Base-by-base conservation (phyloP, 2,329 filamentous ascomycete species). In the Epichloe baconii region DNA sequence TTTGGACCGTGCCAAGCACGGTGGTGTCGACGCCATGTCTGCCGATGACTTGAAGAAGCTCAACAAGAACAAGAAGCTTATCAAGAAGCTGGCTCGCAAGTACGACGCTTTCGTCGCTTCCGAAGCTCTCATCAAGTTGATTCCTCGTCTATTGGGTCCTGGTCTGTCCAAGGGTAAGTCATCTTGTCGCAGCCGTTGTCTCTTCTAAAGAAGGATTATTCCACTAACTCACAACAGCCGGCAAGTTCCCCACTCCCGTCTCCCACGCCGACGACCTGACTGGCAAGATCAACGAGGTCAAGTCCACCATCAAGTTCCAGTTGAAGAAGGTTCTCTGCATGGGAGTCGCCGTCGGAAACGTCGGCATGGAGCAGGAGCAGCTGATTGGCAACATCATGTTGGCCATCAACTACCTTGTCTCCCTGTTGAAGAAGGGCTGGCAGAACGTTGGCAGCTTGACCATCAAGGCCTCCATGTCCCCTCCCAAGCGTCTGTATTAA, bases 61-160 rank as follows among this genome's bases (percentile, higher is more conserved):
- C 64, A 98, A 98, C 86, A 98, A 98, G 88, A 98, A 98, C 88
- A 97, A 98, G 88, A 98, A 98, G 86, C 85, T 97, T 69, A 96
- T 98, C 85, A 98, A 98, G 89, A 98, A 98, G 86, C 87, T 98
- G 62, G 93, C 93, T 59, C 89, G 90, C 84, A 98, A 98, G 82
- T 97, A 98, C 85, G 93, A 98, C 76, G 93, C 93, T 65, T 98
- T 98, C 79, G 77, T 98, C 71, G 86, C 93, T 72, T 97, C 91
- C 71, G 93, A 98, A 71, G 79, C 86, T 68, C 79, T 98, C 69
- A 96, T 98, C 85, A 96, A 95, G 86, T 90, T 96, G 82, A 97
- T 98, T 67, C 93, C 93, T 66, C 93, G 93, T 96, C 89, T 98
- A 73, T 78, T 98, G 71, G 93, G 93, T 74, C 93, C 90, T 65